Percentiles rank a stretch among this genome's conserved stretches.
Evolutionary conservation across 495 filamentous ascomycete genomes (phyloP).

Genomic region (Chaetomidium leptoderma): DNA sequence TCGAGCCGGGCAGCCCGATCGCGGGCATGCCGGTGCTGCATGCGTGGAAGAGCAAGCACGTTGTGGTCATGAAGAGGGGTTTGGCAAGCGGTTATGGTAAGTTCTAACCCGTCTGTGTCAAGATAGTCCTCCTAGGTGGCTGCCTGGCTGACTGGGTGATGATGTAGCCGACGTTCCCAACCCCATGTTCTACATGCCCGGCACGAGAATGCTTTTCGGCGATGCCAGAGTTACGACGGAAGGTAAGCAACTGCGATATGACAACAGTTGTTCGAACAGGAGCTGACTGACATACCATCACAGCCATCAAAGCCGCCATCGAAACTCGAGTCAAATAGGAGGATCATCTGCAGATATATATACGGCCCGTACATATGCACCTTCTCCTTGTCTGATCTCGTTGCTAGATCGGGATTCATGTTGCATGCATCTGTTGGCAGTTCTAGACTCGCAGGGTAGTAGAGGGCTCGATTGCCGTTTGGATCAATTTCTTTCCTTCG

Average conservation of each 20-base stretch:
- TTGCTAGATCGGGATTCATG: conserved; percentile 11
- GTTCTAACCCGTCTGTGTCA: conserved; percentile 5
- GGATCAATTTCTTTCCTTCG: not conserved
- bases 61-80: conserved; percentile 80
- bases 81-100: conserved; percentile 76
- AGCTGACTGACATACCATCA: not conserved
- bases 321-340: conserved; percentile 41
- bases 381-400: not conserved
- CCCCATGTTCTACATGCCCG: conserved; percentile 83
- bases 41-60: conserved; percentile 86
- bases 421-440: conserved; percentile 11
- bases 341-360: conserved; percentile 5
- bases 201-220: conserved; percentile 79
- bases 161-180: conserved; percentile 70
- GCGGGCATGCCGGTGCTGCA: conserved; percentile 83
- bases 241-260: conserved; percentile 40
- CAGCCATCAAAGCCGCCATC: conserved; percentile 22
- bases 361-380: conserved; percentile 16
- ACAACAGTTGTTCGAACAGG: not conserved
- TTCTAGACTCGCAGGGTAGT: conserved; percentile 10
- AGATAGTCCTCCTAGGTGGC: not conserved
- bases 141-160: not conserved
- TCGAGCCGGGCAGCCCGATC: conserved; percentile 72
- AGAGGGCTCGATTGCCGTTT: conserved; percentile 8
- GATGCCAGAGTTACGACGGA: conserved; percentile 78